Base-by-base conservation (phyloP, 1,284 basidiomycete species). In the Ustilago bromivora region DNA sequence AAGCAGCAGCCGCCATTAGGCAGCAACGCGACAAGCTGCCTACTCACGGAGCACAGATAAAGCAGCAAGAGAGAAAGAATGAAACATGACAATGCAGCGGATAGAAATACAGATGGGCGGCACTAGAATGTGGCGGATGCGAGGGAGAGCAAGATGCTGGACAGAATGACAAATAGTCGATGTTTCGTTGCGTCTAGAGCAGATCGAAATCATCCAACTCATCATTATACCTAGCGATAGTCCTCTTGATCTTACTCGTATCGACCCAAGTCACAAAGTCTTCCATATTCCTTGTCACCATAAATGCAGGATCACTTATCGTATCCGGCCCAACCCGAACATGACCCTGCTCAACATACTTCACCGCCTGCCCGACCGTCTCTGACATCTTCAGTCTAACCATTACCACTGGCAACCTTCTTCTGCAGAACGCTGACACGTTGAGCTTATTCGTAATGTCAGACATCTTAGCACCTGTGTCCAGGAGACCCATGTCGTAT, bases 251-350 rank as follows among this genome's bases (percentile, higher is more conserved):
- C 87, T 96, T 97, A 79, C 93, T 95, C 31, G 95, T 96, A 87
- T 99, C 96, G 17, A 99, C 95, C 97, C 97, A 99, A 23, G 97
- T 98, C 55, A 99, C 95, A 87, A 98, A 99, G 89, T 99, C 97
- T 86, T 99, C 96, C 94, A 97, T 96, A 81, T 95, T 94, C 54
- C 86, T 78, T 31, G 96, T 97, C 75, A 99, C 95, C 66, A 99
- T 90, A 88, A 93, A 98, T 1, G 96, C 97, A 2, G 97, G 97
- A 87, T 99, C 97, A 0, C 93, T 96, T 82, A 99, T 92, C 0
- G 94, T 94, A 82, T 98, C 94, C 32, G 97, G 95, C 7, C 97
- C 97, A 13, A 99, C 95, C 38, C 97, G 92, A 76, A 99, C 92
- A 87, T 99, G 96, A 0, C 97, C 97, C 87, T 99, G 96, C 87